phyloP scores from a whole-genome alignment of 164 flowering plant species.

The Houttuynia cordata region DNA sequence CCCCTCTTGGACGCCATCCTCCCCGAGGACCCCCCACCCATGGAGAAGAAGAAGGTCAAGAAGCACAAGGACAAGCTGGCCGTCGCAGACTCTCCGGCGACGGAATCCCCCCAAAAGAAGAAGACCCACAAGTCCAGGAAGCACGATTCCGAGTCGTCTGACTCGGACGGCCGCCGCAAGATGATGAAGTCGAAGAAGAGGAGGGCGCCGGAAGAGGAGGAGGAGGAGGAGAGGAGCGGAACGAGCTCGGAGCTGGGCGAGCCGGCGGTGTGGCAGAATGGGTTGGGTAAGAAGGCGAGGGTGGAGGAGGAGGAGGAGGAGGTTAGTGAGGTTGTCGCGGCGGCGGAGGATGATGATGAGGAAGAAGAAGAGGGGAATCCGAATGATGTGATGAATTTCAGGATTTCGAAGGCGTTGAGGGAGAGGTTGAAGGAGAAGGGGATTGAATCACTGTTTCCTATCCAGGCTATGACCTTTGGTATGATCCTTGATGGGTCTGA shows the following conservation, averaged over 20 bases:
- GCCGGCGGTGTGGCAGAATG: background rate
- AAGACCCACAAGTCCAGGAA: conserved; percentile 7
- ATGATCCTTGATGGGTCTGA: conserved; percentile 61
- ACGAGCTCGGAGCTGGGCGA: conserved; percentile 13
- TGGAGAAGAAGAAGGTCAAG: conserved; percentile 6
- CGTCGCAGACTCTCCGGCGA: conserved; percentile 1
- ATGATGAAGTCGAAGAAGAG: conserved; percentile 9
- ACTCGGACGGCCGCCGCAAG: conserved; percentile 2
- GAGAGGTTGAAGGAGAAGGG: conserved; percentile 57
- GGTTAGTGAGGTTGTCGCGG: conserved; percentile 18
- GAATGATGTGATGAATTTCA: conserved; percentile 48
- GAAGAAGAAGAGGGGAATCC: conserved; percentile 26
- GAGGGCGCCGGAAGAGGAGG: conserved; percentile 6
- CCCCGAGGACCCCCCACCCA: conserved; percentile 7
- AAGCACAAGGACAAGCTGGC: conserved; percentile 11
- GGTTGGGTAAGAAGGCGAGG: conserved; percentile 27
- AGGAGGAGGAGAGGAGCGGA: conserved; percentile 12
- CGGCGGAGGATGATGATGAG: too few relatives aligned
- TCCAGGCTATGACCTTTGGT: conserved; percentile 82
- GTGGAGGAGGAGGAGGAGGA: conserved; percentile 9
- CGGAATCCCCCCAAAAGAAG: conserved; percentile 12
- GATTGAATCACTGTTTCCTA: conserved; percentile 71
- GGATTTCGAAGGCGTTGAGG: conserved; percentile 53
- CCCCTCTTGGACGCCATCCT: background rate
- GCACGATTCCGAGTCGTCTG: conserved; percentile 2